Conservation (phyloP, 2,329 filamentous ascomycete species). For the Xylaria sp. region DNA sequence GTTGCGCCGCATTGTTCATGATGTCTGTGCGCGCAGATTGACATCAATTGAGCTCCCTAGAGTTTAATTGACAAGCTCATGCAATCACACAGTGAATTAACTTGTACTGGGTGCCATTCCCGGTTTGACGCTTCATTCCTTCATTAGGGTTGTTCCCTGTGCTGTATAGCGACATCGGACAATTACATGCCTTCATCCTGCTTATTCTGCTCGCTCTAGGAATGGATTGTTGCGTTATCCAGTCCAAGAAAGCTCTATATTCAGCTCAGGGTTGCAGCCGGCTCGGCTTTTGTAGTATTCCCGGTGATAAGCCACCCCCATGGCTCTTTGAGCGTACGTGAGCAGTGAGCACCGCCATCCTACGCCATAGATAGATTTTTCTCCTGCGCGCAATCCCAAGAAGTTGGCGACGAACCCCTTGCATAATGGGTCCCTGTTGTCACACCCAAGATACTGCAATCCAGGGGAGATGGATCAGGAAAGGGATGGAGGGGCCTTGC, state of each 20-base stretch:
- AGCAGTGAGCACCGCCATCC: conserved; percentile 30
- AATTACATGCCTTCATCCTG: neutral
- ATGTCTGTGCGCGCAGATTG: conserved; percentile 22
- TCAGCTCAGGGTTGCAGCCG: conserved; percentile 24
- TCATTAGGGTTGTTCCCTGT: conserved; percentile 1
- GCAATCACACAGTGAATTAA: conserved; percentile 20
- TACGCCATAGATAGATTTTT: conserved; percentile 31
- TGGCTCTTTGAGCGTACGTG: conserved; percentile 20
- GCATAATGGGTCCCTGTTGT: conserved; percentile 45
- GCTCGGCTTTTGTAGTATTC: conserved; percentile 22
- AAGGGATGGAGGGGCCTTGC: conserved; percentile 21
- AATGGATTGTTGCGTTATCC: conserved; percentile 13
- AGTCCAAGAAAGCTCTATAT: conserved; percentile 27
- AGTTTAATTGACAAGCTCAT: conserved; percentile 8
- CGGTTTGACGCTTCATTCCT: neutral
- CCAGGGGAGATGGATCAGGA: conserved; percentile 19
- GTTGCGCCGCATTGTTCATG: conserved; percentile 12
- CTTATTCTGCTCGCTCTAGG: conserved; percentile 9
- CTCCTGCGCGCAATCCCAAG: conserved; percentile 30
- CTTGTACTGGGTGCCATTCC: conserved; percentile 7
- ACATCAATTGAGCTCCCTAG: conserved; percentile 15
- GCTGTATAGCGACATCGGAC: conserved; percentile 34
- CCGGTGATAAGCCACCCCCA: conserved; percentile 36
- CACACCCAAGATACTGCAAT: conserved; percentile 45
- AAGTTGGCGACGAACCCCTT: conserved; percentile 43